Evolutionary conservation across 192 early-diverging fungal species (phyloP), one percentile per base, ranked within the genome.

Genomic region (Entomortierella beljakovae): DNA sequence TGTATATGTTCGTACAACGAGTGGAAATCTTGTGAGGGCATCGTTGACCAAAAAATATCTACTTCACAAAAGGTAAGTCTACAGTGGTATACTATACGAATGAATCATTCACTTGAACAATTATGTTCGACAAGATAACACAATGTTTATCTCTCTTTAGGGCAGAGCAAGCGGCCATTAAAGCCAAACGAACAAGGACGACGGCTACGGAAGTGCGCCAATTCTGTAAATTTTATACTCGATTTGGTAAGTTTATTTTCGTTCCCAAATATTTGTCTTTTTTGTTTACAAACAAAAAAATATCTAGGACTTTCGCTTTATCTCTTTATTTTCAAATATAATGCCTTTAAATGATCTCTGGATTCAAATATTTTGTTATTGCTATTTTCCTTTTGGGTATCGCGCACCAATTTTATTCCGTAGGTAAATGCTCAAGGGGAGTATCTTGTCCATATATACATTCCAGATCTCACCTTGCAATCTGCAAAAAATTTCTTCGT

Each of bases 401-500:
- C 34, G 5, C 7, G 6, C 20, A 8, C 7, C 46, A 43, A n/a
- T 29, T 2, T 34, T 56, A 75, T 42, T 22, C n/a, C n/a, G 18
- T 70, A 83, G 82, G 82, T 32, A 61, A 71, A 75, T 87, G 86
- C 35, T 64, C 67, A 9, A 72, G 67, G 20, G 73, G 48, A 7
- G 28, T 32, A 1, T 22, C 46, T 6, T 90, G 87, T 53, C 71
- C 81, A 0, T 87, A 86, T 40, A 52, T 80, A 13, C 88, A 90
- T 54, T 88, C 87, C 26, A 82, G 67, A 25, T 46, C 60, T 25
- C 84, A 82, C 33, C 63, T 85, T 20, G 83, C 88, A 1, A 80
- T 88, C 1, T 90, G 88, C 54, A 71, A 82, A 50, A 71, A 70
- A 18, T 90, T 84, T 66, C 66, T 87, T 16, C 74, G 70, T 6